Percentiles rank a stretch among this genome's conserved stretches.
phyloP scores from a whole-genome alignment of 306 rosid species.

The Astragalus glycyphyllos region DNA sequence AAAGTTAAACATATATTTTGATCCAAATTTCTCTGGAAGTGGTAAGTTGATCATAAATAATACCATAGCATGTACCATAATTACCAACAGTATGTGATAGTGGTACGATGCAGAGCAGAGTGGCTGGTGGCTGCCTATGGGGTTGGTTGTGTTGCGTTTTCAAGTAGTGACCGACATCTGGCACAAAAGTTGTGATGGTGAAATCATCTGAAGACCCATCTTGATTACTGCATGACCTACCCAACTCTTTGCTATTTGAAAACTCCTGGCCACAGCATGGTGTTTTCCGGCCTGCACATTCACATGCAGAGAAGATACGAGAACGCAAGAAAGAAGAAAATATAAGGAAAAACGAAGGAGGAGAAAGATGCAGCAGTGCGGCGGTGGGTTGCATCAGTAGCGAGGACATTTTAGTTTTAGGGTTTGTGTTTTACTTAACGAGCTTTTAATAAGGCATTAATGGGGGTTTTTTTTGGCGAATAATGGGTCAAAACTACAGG shows the following conservation, averaged over 20 bases:
- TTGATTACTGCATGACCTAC: neutral
- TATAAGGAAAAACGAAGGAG: neutral
- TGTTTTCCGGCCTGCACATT: neutral
- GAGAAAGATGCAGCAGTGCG: neutral
- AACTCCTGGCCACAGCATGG: neutral
- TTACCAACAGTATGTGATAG: neutral
- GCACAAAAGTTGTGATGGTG: neutral
- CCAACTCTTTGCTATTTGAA: neutral
- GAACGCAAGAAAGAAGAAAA: neutral
- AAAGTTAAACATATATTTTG: neutral
- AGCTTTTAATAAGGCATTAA: neutral
- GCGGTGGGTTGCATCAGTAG: neutral
- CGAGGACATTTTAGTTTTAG: neutral
- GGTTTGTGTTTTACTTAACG: conserved; percentile 5
- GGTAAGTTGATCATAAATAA: neutral
- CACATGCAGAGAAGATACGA: neutral
- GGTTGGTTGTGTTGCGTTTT: neutral
- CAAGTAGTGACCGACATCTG: neutral
- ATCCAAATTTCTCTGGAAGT: neutral
- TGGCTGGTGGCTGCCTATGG: neutral
- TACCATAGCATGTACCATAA: neutral
- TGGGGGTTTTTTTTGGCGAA: conserved; percentile 5
- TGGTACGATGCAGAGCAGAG: neutral
- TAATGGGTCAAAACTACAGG: neutral
- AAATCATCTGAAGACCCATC: conserved; percentile 1